Conservation (phyloP, 306 rosid genomes). For the Purshia tridentata region DNA sequence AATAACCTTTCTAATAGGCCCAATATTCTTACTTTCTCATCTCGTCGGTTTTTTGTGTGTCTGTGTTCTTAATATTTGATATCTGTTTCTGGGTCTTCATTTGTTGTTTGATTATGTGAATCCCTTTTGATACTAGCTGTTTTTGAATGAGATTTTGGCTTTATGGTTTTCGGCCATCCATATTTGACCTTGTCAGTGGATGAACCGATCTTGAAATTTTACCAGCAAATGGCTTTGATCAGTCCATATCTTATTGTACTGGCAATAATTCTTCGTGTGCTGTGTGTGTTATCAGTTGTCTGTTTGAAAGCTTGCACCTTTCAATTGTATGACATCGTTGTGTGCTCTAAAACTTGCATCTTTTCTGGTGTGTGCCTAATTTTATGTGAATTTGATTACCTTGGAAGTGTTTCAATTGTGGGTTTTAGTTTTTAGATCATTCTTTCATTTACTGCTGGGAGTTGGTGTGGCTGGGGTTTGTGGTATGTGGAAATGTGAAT, state of each 20-base stretch:
- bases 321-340: constrained; percentile 15
- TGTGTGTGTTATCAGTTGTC: constrained; percentile 10
- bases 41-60: constrained; percentile 15
- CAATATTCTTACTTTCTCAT: constrained; percentile 3
- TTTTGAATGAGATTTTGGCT: constrained; percentile 16
- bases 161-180: background rate
- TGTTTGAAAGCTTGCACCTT: constrained; percentile 42
- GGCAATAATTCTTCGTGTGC: background rate
- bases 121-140: constrained; percentile 20
- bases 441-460: constrained; percentile 12
- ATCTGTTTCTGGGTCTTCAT: constrained; percentile 24
- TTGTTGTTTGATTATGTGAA: constrained; percentile 11
- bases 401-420: constrained; percentile 18
- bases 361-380: constrained; percentile 7
- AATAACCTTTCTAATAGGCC: background rate
- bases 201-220: constrained; percentile 37
- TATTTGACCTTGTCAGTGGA: constrained; percentile 30
- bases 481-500: constrained; percentile 27
- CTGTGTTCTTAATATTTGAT: background rate
- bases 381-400: constrained; percentile 16
- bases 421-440: constrained; percentile 23
- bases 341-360: background rate
- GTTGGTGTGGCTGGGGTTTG: constrained; percentile 16
- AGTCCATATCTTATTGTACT: background rate
- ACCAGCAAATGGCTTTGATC: constrained; percentile 24